Base-by-base conservation (phyloP, 805 yeast species). In the Barnettozyma californica region DNA sequence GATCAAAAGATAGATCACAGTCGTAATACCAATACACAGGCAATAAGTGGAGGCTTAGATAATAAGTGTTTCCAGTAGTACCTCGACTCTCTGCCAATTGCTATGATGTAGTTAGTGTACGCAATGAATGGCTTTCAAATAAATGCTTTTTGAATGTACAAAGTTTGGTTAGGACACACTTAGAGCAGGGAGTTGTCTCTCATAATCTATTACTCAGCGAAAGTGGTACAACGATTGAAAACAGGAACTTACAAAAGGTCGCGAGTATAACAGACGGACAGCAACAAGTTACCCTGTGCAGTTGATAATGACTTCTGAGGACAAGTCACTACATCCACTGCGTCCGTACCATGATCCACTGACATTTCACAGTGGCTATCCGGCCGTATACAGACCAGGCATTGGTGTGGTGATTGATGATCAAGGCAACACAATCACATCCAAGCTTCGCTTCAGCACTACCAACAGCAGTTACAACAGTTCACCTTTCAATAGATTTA, bases 281-380 rank as follows among this genome's bases (percentile, higher is more conserved):
- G 14, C 23, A 20, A 10, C 16, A 9, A 21, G 18, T 14, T 13
- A 10, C 34, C 10, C 25, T 20, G 37, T 19, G 2, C 11, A 7
- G 19, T 13, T 19, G 23, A n/a, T 20, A 26, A 29, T 29, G 37
- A 20, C 38, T 18, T n/a, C 26, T 5, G 44, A 41, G n/a, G 36
- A 41, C 29, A 33, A 40, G 21, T 16, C 43, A 9, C n/a, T 40
- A n/a, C 50, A 47, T 29, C 50, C 50, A 13, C 65, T 75, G 46
- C 75, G 94, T 65, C 92, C 92, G 2, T 85, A 85, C 64, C 80
- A 82, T 60, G 81, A 83, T 63, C 76, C 84, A n/a, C 83, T 75
- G 23, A 68, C 82, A 1, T 85, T 85, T 63, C 74, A 80, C 60
- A 80, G 83, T 1, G 85, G 83, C 13, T 81, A 82, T 57, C 68